Evolutionary conservation across 2,329 filamentous ascomycete genomes (phyloP), one percentile per base, ranked within the genome.

Genomic region (Cercospora nicotianae): DNA sequence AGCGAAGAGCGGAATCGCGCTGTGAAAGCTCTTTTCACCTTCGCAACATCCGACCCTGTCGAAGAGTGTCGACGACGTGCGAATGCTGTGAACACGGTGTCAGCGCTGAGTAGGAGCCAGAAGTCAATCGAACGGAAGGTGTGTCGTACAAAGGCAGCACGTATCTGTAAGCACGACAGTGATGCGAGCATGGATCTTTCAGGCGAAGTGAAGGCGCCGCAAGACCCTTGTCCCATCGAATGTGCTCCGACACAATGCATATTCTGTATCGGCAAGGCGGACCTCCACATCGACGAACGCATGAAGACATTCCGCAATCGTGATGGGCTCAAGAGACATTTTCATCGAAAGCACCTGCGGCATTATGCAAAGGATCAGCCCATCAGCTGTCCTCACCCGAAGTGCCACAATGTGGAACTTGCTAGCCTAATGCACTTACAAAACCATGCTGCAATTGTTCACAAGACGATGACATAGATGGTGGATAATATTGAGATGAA

Each of bases 191-290:
- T 28, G 4, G 57, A 42, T n/a, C 55, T 28, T 42, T 2, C 13
- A 31, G 55, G 7, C 31, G 20, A 57, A 18, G n/a, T 42, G 8
- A 60, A 60, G 39, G 58, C 58, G 18, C 58, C 31, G 63, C 53
- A 48, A 18, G 55, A 60, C 53, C 63, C 20, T 13, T 60, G 36
- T 2, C 63, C 55, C 8, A 60, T 53, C 18, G 31, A 18, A 33
- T 65, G 26, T 60, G 26, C 36, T 45, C 63, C 63, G 31, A 65
- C 36, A 28, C 36, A 65, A 33, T 65, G 39, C n/a, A 60, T 65
- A n/a, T 65, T 65, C 13, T 60, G 36, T 51, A 60, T 65, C 33
- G 63, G 63, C 36, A 57, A 65, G 13, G 53, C 33, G 36, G 63
- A 65, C 23, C 33, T 65, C 18, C 23, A 53, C 30, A 9, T 60